phyloP scores from a whole-genome alignment of 2,329 filamentous ascomycete species.

The Didymella arachidicola region DNA sequence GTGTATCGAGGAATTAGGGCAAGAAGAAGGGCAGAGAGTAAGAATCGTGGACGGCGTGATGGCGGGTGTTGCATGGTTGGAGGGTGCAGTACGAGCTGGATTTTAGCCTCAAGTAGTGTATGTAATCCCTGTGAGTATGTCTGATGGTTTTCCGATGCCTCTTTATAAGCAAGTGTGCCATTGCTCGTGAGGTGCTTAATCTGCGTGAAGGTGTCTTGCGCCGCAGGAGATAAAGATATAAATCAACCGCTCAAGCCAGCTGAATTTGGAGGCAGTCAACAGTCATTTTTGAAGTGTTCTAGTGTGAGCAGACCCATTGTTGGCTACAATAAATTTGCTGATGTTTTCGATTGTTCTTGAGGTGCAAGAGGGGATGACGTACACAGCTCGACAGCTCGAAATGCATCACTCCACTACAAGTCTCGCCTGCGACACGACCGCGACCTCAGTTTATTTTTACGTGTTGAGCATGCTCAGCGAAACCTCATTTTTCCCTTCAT shows the following conservation, averaged over 20 bases:
- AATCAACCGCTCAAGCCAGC: too few relatives aligned
- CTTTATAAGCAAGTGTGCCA: too few relatives aligned
- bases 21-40: constrained; percentile 65
- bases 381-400: background rate
- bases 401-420: constrained; percentile 1
- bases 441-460: background rate
- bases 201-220: too few relatives aligned
- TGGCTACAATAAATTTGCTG: too few relatives aligned
- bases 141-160: background rate
- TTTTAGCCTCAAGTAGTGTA: constrained; percentile 29
- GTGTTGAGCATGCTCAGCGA: background rate
- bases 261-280: too few relatives aligned
- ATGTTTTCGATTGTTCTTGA: too few relatives aligned
- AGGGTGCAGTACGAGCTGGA: constrained; percentile 56
- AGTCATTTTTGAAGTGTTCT: too few relatives aligned
- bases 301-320: too few relatives aligned
- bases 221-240: too few relatives aligned
- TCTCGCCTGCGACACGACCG: background rate
- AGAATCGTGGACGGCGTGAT: constrained; percentile 82
- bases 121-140: background rate
- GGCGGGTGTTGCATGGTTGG: constrained; percentile 70
- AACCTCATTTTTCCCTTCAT: background rate
- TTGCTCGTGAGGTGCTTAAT: too few relatives aligned
- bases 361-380: constrained; percentile 9
- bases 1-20: constrained; percentile 69